Evolutionary conservation across 2,329 filamentous ascomycete genomes (phyloP), one percentile per base, ranked within the genome.

Genomic region (Pseudogymnoascus sp.): DNA sequence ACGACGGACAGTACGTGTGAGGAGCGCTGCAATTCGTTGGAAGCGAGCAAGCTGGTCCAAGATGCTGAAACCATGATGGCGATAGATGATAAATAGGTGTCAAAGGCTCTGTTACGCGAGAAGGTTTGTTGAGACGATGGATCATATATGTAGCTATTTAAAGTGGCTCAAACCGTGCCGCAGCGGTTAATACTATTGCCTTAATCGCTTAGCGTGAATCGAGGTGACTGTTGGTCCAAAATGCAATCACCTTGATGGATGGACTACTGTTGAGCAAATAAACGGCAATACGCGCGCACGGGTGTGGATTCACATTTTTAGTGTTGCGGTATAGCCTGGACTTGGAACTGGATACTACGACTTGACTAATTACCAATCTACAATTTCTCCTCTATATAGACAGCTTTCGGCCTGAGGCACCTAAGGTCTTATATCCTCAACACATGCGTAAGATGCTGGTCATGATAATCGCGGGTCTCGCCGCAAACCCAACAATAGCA

Each of bases 1-100:
- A 78, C 67, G 11, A 79, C 75, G 0, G 78, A 76, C 3, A 81
- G 63, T 1, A 73, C 72, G 31, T 83, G 80, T 1, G 81, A 83
- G 0, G 81, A 83, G 18, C 81, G 78, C 63, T 76, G 74, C 11
- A 83, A 76, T 5, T 74, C 70, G 6, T 66, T 61, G 23, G 64
- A 70, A 5, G 68, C 65, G 14, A 68, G 65, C 6, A 76, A 18
- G 1, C 62, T 64, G 3, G 66, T 67, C 73, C 74, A 75, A 53
- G 64, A 42, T 44, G 68, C 65, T 64, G 63, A 64, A 40, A 61
- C 25, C 53, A 33, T 33, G 25, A 33, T 59, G 18, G 10, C 7
- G 11, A 21, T 21, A 12, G 40, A 44, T 44, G 11, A 25, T 12
- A 23, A 12, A 44, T 23, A 23, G 40, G 5, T 44, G 11, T 44